Conservation (phyloP, 257 asterid genomes). For the Cinchona pubescens region DNA sequence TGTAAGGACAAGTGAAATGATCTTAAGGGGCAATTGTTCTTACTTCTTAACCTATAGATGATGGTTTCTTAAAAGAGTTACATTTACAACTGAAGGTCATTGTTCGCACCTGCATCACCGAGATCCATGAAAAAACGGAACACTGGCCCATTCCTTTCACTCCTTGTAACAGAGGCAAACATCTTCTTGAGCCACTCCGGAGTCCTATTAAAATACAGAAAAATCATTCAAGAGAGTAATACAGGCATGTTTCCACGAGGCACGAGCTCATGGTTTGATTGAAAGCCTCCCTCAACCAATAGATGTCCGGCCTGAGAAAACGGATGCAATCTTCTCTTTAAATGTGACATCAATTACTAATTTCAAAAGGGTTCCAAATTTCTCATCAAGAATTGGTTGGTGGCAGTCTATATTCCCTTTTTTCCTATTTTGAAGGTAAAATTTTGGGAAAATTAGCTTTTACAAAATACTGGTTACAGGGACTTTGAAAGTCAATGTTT, state of each 20-base stretch:
- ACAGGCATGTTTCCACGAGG: background rate
- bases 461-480: background rate
- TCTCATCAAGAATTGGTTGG: background rate
- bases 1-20: background rate
- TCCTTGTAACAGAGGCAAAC: conserved; percentile 68
- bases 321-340: background rate
- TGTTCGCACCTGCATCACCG: conserved; percentile 90
- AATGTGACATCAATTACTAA: background rate
- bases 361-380: background rate
- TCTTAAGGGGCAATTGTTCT: background rate
- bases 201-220: conserved; percentile 45
- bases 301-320: background rate
- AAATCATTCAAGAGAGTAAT: background rate
- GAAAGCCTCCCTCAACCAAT: background rate
- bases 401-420: background rate
- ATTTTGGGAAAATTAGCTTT: background rate
- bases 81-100: background rate
- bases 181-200: conserved; percentile 95
- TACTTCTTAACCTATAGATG: background rate
- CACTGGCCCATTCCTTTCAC: conserved; percentile 86
- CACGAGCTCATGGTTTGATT: background rate
- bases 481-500: background rate
- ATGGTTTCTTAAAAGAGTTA: background rate
- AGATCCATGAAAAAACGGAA: conserved; percentile 94
- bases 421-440: background rate